phyloP scores from a whole-genome alignment of 163 green algal genomes.

The Scenedesmus sp. region DNA sequence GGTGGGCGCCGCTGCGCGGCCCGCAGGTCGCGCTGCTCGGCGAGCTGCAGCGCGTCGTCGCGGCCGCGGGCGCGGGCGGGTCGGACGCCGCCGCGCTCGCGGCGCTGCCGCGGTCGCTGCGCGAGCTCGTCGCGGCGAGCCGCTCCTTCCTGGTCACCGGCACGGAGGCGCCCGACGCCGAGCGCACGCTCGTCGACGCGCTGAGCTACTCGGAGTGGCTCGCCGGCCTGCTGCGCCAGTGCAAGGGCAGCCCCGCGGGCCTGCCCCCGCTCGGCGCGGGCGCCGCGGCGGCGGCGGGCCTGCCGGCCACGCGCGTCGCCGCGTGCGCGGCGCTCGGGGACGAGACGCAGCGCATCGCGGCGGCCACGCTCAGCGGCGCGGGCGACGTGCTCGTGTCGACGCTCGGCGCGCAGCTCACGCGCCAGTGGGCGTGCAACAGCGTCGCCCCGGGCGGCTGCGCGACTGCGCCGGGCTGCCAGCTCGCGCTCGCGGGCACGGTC shows the following conservation, averaged over 20 bases:
- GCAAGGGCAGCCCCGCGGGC: slow-evolving; percentile 1
- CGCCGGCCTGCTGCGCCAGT: not conserved
- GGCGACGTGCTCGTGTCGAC: not conserved
- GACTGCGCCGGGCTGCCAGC: slow-evolving; percentile 10
- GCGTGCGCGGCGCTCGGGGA: not conserved
- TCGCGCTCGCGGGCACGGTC: slow-evolving; percentile 15
- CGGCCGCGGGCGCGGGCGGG: not conserved
- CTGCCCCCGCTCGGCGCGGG: not conserved
- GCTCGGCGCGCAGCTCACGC: not conserved
- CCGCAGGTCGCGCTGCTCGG: slow-evolving; percentile 16
- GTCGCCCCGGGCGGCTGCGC: not conserved
- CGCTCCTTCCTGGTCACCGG: not conserved
- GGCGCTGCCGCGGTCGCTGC: not conserved
- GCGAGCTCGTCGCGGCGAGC: not conserved
- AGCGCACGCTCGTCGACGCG: not conserved
- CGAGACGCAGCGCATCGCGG: slow-evolving; percentile 5
- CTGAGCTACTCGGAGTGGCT: not conserved
- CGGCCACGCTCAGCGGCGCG: not conserved
- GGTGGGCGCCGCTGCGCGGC: not conserved
- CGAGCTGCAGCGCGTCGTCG: slow-evolving; percentile 3
- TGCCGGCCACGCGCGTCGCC: not conserved
- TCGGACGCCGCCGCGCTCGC: not conserved
- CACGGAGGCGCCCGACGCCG: no score
- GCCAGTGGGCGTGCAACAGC: slow-evolving; percentile 26
- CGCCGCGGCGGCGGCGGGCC: slow-evolving; percentile 1